Percentiles rank a stretch among this genome's conserved stretches.
Evolutionary conservation across 192 early-diverging fungal genomes (phyloP).

Genomic region (Umbelopsis vinacea): DNA sequence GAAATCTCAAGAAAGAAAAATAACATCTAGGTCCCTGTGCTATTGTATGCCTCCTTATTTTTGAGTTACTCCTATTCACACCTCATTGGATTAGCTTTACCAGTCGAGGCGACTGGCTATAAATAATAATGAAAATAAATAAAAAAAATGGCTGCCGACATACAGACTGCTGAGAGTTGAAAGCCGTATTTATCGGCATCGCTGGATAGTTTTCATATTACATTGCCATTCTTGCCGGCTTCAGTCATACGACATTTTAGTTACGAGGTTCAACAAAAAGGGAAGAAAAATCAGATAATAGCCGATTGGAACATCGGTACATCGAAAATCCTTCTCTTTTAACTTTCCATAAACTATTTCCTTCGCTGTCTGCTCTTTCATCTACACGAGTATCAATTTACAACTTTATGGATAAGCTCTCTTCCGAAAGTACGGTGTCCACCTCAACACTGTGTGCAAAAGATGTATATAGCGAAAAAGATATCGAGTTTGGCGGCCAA

Average conservation of each 20-base stretch:
- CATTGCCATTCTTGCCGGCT: not conserved
- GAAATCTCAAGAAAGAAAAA: not conserved
- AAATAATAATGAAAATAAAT: conserved; percentile 9
- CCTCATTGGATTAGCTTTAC: not conserved
- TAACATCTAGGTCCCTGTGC: conserved; percentile 8
- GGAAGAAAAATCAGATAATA: not conserved
- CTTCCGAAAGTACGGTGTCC: not conserved
- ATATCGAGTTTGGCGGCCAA: not conserved
- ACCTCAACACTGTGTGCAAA: not conserved
- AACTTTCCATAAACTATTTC: not conserved
- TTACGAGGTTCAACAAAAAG: not conserved
- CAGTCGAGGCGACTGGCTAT: not conserved
- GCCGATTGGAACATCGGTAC: not conserved
- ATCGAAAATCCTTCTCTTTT: too few relatives aligned
- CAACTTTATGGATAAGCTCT: conserved; percentile 4
- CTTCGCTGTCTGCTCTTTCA: not conserved
- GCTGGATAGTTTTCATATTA: not conserved
- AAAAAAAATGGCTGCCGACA: not conserved
- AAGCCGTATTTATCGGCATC: not conserved
- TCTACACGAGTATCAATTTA: not conserved
- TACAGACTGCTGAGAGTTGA: not conserved
- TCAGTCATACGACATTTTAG: not conserved
- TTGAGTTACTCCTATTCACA: conserved; percentile 13
- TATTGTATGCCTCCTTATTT: conserved; percentile 11
- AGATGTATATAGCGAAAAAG: not conserved